Percentiles rank a stretch among this genome's conserved stretches.
Evolutionary conservation across 176 grass and related monocot species (phyloP).

Genomic region (Chloris gayana): DNA sequence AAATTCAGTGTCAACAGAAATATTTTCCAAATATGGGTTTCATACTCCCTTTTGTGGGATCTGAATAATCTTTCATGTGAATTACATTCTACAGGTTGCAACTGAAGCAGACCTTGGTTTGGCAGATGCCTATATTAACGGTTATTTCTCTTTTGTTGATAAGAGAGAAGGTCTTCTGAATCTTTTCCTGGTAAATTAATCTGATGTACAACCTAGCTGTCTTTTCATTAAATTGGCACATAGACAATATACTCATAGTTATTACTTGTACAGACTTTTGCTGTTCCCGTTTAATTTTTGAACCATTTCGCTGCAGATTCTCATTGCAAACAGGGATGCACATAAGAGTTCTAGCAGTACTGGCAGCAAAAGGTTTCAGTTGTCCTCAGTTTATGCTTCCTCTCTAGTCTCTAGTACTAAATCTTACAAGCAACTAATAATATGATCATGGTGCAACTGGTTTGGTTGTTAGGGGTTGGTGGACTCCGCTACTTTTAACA

Average conservation of each 20-base stretch:
- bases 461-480: conserved; percentile 67
- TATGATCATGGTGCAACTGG: conserved; percentile 1
- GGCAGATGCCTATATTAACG: conserved; percentile 86
- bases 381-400: background rate
- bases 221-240: background rate
- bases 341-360: conserved; percentile 29
- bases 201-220: background rate
- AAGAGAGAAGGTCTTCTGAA: conserved; percentile 79
- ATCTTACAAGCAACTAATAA: background rate
- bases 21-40: background rate
- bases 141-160: conserved; percentile 78
- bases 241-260: background rate
- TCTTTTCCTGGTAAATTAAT: conserved; percentile 71
- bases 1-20: background rate
- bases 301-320: conserved; percentile 52
- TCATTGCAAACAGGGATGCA: conserved; percentile 72
- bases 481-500: conserved; percentile 79
- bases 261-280: background rate
- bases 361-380: conserved; percentile 46
- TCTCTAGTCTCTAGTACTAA: background rate
- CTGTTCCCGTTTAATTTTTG: conserved; percentile 10
- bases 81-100: conserved; percentile 63
- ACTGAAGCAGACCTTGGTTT: conserved; percentile 78
- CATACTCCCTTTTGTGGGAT: background rate
- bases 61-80: background rate